phyloP scores from a whole-genome alignment of 352 stramenopile species.

The Pythium dissimile region DNA sequence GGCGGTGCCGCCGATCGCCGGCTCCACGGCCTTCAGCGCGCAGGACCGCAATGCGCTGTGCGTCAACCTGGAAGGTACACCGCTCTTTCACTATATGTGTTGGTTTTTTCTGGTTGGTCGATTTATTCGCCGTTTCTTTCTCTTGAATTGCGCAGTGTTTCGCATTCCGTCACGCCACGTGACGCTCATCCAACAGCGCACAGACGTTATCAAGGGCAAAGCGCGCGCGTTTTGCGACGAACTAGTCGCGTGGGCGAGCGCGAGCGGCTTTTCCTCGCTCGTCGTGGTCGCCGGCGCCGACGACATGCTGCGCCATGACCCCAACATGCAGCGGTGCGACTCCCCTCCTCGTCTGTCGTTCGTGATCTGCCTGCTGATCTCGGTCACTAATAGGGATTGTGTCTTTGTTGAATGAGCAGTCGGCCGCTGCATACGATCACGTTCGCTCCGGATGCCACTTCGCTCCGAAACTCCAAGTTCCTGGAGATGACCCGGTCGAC shows the following conservation, averaged over 20 bases:
- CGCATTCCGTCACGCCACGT: constrained; percentile 56
- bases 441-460: constrained; percentile 19
- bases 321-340: constrained; percentile 62
- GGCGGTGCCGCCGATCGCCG: constrained; percentile 57
- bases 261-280: constrained; percentile 41
- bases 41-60: constrained; percentile 47
- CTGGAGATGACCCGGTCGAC: constrained; percentile 19
- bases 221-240: constrained; percentile 45
- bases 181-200: constrained; percentile 76
- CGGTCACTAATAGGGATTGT: too few species aligned
- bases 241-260: constrained; percentile 49
- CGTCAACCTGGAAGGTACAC: constrained; percentile 78
- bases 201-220: constrained; percentile 43
- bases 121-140: not conserved
- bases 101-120: not conserved
- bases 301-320: constrained; percentile 79
- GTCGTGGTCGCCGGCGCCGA: constrained; percentile 63
- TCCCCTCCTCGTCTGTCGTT: not conserved
- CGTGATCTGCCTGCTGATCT: too few species aligned
- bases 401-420: too few species aligned
- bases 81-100: too few species aligned
- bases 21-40: constrained; percentile 44
- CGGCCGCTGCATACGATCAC: constrained; percentile 58
- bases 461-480: constrained; percentile 9
- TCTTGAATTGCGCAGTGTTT: constrained; percentile 58